Percentiles rank a stretch among this genome's conserved stretches.
These are phyloP conservation scores for Tolypocladium paradoxum DNA, from an alignment of 2,329 filamentous ascomycete genomes.

Conservation along the genomic window DNA sequence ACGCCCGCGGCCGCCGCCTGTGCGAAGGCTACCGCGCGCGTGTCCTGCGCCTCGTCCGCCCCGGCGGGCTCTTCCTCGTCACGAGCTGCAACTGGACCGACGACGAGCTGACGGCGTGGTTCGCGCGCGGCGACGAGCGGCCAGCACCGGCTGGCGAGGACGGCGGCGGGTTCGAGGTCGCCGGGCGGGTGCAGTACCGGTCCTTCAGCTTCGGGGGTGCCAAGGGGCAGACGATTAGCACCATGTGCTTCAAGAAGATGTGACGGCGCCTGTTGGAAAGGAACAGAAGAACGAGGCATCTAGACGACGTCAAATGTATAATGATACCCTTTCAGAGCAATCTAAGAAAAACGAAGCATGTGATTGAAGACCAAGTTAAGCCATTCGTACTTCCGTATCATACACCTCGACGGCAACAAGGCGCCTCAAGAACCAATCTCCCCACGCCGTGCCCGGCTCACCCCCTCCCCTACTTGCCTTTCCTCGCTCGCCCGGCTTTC, in stretches of 20 bases:
- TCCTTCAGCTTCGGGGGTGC: slow-evolving; percentile 83
- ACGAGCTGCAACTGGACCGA: slow-evolving; percentile 99
- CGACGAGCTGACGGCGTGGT: slow-evolving; percentile 72
- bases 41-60: slow-evolving; percentile 57
- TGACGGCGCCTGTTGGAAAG: slow-evolving; percentile 1
- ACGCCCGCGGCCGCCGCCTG: slow-evolving; percentile 44
- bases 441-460: neutral
- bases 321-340: neutral
- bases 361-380: neutral
- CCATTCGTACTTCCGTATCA: neutral
- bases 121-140: slow-evolving; percentile 30
- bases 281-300: neutral
- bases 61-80: slow-evolving; percentile 65
- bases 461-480: too few relatives aligned
- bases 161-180: slow-evolving; percentile 41
- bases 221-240: slow-evolving; percentile 82
- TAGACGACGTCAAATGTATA: neutral
- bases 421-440: neutral
- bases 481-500: neutral
- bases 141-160: slow-evolving; percentile 10
- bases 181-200: slow-evolving; percentile 65
- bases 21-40: slow-evolving; percentile 66
- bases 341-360: neutral
- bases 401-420: neutral
- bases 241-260: slow-evolving; percentile 62